A percentile compares a stretch with the other conserved stretches of the same genome.
These are phyloP conservation scores for Nigrograna mackinnonii DNA, from an alignment of 2,329 filamentous ascomycete genomes.

Conservation along the genomic window DNA sequence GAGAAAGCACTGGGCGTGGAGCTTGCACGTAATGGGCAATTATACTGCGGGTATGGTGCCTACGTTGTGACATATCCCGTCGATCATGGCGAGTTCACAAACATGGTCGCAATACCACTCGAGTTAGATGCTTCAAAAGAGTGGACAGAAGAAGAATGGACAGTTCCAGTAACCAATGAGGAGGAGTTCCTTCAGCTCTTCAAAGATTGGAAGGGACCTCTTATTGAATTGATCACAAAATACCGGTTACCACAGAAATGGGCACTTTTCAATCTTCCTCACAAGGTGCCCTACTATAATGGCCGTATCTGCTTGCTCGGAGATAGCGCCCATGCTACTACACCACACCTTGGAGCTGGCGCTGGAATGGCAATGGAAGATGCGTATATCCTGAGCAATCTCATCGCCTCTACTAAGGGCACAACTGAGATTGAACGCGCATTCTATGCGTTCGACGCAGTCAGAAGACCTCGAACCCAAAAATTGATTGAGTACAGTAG, in stretches of 20 bases:
- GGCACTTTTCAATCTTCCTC: constrained; percentile 57
- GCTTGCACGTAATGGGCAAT: constrained; percentile 53
- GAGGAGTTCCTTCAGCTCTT: constrained; percentile 21
- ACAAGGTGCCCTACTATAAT: constrained; percentile 46
- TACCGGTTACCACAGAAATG: constrained; percentile 47
- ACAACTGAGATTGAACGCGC: constrained; percentile 27
- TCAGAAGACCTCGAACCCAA: constrained; percentile 42
- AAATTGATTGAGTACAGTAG: constrained; percentile 33
- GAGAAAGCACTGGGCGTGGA: constrained; percentile 51
- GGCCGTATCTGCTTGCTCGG: constrained; percentile 52
- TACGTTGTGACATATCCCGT: constrained; percentile 66
- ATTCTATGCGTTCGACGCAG: constrained; percentile 40
- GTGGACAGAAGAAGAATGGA: constrained; percentile 19
- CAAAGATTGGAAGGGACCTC: constrained; percentile 13
- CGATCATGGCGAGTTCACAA: constrained; percentile 57
- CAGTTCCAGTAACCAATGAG: constrained; percentile 16
- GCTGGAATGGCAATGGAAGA: constrained; percentile 61
- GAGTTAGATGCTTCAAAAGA: constrained; percentile 7
- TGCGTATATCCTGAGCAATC: constrained; percentile 45
- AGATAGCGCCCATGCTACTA: constrained; percentile 58
- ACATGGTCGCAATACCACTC: constrained; percentile 39
- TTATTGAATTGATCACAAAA: constrained; percentile 14
- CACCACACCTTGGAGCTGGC: constrained; percentile 57
- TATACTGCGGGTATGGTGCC: constrained; percentile 60
- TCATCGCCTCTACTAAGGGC: constrained; percentile 26